These are phyloP conservation scores for Yarrowia sp. DNA, from an alignment of 805 yeast species.

Conservation along the genomic window DNA sequence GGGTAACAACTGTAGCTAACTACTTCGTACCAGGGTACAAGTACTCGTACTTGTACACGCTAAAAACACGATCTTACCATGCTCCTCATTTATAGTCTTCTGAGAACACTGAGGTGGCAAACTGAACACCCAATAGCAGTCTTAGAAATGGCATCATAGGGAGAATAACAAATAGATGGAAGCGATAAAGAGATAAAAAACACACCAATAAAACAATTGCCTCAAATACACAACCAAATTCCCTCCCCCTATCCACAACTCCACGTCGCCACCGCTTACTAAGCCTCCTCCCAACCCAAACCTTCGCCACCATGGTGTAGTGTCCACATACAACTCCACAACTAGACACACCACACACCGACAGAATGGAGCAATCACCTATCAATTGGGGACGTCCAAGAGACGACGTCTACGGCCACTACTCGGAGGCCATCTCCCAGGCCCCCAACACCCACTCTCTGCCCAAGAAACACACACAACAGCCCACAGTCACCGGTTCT, in stretches of 20 bases:
- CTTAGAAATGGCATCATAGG: no score
- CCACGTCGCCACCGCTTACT: neutral
- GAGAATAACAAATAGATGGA: neutral
- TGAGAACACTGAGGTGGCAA: neutral
- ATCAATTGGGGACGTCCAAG: slow-evolving; percentile 94
- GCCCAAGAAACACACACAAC: slow-evolving; percentile 85
- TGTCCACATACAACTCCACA: neutral
- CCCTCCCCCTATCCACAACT: neutral
- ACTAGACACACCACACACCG: neutral
- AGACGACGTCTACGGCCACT: slow-evolving; percentile 74
- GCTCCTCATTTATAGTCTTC: no score
- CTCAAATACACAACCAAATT: no score
- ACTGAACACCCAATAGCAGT: neutral
- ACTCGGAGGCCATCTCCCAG: slow-evolving; percentile 51
- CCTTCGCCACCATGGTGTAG: slow-evolving; percentile 22
- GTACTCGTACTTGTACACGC: no score
- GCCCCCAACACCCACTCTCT: slow-evolving; percentile 55
- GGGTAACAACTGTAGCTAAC: no score
- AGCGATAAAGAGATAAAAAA: neutral
- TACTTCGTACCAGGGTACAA: no score
- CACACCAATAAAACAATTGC: no score
- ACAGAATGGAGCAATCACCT: slow-evolving; percentile 89
- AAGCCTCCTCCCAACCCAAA: slow-evolving; percentile 14
- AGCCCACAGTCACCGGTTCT: slow-evolving; percentile 94
- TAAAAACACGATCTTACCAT: no score